A percentile compares a stretch with the other conserved stretches of the same genome.
Conservation (phyloP, 108 stramenopile species). For the Aurantiochytrium sp. region DNA sequence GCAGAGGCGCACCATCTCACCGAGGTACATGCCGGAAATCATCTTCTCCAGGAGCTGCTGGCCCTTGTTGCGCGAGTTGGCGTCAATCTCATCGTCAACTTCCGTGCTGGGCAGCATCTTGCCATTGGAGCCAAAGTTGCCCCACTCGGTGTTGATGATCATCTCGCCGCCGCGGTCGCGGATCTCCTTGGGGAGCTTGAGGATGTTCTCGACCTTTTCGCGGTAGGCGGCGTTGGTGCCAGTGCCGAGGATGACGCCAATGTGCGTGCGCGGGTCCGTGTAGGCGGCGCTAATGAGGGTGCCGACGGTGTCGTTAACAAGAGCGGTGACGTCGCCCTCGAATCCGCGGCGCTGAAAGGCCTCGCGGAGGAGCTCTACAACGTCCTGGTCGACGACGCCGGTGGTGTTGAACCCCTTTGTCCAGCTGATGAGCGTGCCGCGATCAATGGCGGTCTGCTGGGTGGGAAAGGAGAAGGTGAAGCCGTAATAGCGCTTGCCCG, state of each 20-base stretch:
- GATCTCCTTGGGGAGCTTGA: slow-evolving; percentile 25
- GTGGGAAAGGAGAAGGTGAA: slow-evolving; percentile 36
- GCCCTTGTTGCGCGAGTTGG: background rate
- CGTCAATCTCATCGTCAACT: background rate
- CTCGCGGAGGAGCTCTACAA: background rate
- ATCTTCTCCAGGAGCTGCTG: slow-evolving; percentile 35
- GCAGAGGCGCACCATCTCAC: background rate
- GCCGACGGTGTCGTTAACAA: slow-evolving; percentile 34
- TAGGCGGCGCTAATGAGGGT: slow-evolving; percentile 25
- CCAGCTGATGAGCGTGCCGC: slow-evolving; percentile 29
- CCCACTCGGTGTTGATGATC: slow-evolving; percentile 40
- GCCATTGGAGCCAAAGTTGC: slow-evolving; percentile 2
- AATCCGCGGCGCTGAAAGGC: background rate
- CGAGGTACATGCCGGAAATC: slow-evolving; percentile 35
- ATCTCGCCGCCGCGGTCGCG: slow-evolving; percentile 4
- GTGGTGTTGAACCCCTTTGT: slow-evolving; percentile 20
- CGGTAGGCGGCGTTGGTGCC: slow-evolving; percentile 41
- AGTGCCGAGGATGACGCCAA: slow-evolving; percentile 37
- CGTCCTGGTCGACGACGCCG: background rate
- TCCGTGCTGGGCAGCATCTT: slow-evolving; percentile 2
- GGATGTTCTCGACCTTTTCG: slow-evolving; percentile 19
- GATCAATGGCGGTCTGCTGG: background rate
- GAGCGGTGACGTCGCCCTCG: background rate
- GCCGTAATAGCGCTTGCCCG: background rate
- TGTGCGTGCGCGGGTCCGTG: background rate